Evolutionary conservation across 2,329 filamentous ascomycete species (phyloP), one percentile per base, ranked within the genome.

Genomic region (Paecilomyces variotii): DNA sequence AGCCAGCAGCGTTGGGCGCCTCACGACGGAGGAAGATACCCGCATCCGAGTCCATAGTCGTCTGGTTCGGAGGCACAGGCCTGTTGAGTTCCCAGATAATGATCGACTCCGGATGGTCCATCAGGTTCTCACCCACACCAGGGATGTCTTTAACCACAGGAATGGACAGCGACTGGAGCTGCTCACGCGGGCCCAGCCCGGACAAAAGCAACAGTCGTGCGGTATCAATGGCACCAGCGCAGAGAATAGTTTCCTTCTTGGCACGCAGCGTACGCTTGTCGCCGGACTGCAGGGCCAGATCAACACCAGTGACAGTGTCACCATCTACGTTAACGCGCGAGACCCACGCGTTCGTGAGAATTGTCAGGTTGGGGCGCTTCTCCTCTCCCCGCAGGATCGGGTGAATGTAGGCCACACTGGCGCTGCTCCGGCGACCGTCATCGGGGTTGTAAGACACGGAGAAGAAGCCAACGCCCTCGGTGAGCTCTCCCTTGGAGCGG

Each of bases 381-480:
- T 96, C 90, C 54, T 91, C 87, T 49, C 90, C 90, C 49, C 88
- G 85, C 56, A 96, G 83, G 68, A 96, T 91, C 35, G 91, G 91
- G 76, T 96, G 91, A 69, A 96, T 92, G 77, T 96, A 96, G 19
- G 91, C 91, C 25, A 96, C 91, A 59, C 88, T 91, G 60, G 91
- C 91, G 71, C 88, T 92, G 78, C 88, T 93, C 62, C 91, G 86
- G 67, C 85, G 84, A 69, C 91, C 90, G 68, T 91, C 87, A 68
- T 96, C 91, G 2, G 91, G 91, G 78, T 96, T 95, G 79, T 96
- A 96, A 39, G 89, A 87, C 65, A 96, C 86, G 63, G 88, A 91
- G 81, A 96, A 93, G 82, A 96, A 96, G 58, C 91, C 91, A 28
- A 94, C 89, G 54, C 88, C 88, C 67, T 88, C 80, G 64, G 85